Base-by-base conservation (phyloP, 192 early-diverging fungal genomes). In the Backusella sp. region DNA sequence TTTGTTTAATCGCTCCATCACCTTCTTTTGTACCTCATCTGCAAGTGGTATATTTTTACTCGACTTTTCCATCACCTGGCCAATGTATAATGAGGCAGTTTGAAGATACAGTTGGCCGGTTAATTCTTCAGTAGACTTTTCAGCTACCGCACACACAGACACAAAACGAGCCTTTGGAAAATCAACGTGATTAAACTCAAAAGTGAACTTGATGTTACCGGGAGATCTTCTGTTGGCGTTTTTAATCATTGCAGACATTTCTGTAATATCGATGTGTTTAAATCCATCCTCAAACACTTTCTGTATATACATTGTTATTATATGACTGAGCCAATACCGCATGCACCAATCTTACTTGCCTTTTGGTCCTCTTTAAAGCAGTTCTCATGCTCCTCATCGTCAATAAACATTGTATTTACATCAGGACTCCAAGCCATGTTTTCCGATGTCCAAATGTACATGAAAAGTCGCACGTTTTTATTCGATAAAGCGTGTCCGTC, bases 191-290 rank as follows among this genome's bases (percentile, higher is more conserved):
- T 67, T 36, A 34, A 74, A 66, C 1, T 66, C 28, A 32, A 74
- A 36, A 0, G 23, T 32, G 19, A 74, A 42, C 17, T 66, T 41
- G 30, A 35, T 14, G 6, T 65, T 0, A 8, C 34, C 26, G 1
- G 35, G 49, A 1, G 32, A 41, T 49, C 62, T 23, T 46, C 30
- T 36, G 14, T 26, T 66, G 42, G 73, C 73, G 11, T 68, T 65
- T 26, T 4, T 19, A 28, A 66, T 30, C 15, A 37, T 11, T 7
- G 34, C 44, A 9, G 70, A 26, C 12, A 28, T 74, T 3, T 74
- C 73, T 15, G 73, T 74, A 44, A 74, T 74, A 74, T 74, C 73
- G 19, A 74, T 66, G 41, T 74, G 65, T 9, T 42, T 36, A 23
- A 66, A 74, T 8, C 73, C 73, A 19, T 74, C 37, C 5, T 67